Evolutionary conservation across 768 basidiomycete species (phyloP), one percentile per base, ranked within the genome.

Genomic region (Suillus subaureus): DNA sequence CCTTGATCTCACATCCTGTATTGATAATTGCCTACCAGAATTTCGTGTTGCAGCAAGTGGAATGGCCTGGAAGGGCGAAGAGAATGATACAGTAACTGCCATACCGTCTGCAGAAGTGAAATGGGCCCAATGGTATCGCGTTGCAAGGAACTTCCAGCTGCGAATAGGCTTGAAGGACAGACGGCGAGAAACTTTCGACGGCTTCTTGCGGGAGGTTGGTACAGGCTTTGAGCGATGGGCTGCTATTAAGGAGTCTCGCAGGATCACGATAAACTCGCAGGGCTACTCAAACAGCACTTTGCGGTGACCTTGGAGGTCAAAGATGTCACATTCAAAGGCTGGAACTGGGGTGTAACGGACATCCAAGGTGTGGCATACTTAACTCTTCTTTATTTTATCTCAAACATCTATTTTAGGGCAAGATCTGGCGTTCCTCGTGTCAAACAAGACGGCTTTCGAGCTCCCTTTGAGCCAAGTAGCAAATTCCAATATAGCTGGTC

Each of bases 321-420:
- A 75, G 97, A 99, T 69, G 83, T 89, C 21, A 89, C 93, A 15
- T 87, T 96, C 75, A 96, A 93, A 74, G 97, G 97, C 0, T 99
- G 95, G 95, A 99, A 99, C 76, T 99, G 97, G 97, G 97, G 97
- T 6, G 86, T 90, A 37, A 93, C 94, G 2, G 94, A 97, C 73
- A 93, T 99, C 68, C 92, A 94, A 85, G 94, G 97, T 94, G 67
- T 63, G 82, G 61, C 43, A 16, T n/a, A 56, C 55, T 64, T 55
- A 35, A 42, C 6, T 60, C 40, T 60, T 39, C 3, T 54, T 28
- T 8, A 13, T 33, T 33, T 28, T 28, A 23, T 47, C 54, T 35
- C 65, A 67, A 31, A 70, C 52, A 43, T 64, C 61, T 43, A 18
- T 52, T 31, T 18, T 66, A 98, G 97, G 94, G 49, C 87, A 92